phyloP scores from a whole-genome alignment of 371 early-diverging fungal species.

The Mucor circinelloides region DNA sequence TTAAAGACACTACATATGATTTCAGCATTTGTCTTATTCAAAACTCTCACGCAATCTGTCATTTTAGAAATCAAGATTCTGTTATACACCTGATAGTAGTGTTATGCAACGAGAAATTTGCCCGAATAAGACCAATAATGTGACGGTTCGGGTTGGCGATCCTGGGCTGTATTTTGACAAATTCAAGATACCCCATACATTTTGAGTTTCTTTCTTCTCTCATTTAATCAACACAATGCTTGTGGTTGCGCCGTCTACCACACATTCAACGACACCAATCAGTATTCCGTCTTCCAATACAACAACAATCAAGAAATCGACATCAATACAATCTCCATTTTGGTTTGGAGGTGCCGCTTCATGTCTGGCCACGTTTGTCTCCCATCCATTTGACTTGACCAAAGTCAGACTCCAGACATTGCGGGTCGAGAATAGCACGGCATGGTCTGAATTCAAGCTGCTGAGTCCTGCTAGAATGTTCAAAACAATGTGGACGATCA shows the following conservation, averaged over 20 bases:
- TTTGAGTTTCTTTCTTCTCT: not conserved
- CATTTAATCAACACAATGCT: not conserved
- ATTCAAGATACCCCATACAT: not conserved
- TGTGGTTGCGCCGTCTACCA: not conserved
- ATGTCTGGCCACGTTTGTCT: slow-evolving; percentile 64
- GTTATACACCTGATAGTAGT: too few species aligned
- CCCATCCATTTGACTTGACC: slow-evolving; percentile 78
- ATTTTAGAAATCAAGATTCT: too few species aligned
- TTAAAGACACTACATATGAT: too few species aligned
- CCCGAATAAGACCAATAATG: not conserved
- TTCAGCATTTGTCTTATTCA: too few species aligned
- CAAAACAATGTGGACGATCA: slow-evolving; percentile 46
- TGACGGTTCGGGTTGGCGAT: not conserved
- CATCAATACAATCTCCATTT: slow-evolving; percentile 47
- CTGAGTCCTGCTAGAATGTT: slow-evolving; percentile 44
- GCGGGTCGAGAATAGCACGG: slow-evolving; percentile 19
- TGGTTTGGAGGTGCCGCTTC: slow-evolving; percentile 66
- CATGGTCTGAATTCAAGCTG: slow-evolving; percentile 33
- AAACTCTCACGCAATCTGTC: too few species aligned
- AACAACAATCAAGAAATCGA: not conserved
- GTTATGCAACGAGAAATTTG: not conserved
- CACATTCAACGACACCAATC: not conserved
- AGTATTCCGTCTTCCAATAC: not conserved
- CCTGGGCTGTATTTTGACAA: slow-evolving; percentile 1
- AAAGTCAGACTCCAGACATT: slow-evolving; percentile 77